These are phyloP conservation scores for Lachancea sp. DNA, from an alignment of 805 yeast species.

Conservation along the genomic window DNA sequence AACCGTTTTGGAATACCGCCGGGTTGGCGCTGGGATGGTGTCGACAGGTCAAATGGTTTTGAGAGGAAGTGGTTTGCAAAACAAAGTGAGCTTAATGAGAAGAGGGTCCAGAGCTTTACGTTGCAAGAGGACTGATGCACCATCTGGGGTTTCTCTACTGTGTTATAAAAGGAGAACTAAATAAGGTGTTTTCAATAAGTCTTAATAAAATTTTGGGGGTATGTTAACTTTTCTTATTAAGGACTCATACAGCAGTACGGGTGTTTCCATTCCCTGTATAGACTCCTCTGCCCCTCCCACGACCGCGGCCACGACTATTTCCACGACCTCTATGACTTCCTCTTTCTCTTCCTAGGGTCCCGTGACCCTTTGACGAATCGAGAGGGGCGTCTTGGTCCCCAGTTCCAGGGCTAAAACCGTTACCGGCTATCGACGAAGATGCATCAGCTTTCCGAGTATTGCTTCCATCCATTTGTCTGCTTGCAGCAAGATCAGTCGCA, in stretches of 20 bases:
- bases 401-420: neutral
- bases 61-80: conserved; percentile 55
- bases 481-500: neutral
- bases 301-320: conserved; percentile 8
- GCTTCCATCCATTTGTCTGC: neutral
- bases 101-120: conserved; percentile 30
- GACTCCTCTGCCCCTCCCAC: conserved; percentile 19
- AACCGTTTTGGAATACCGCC: conserved; percentile 75
- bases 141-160: too few relatives aligned
- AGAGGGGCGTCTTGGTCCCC: neutral
- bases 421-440: neutral
- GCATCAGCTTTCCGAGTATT: neutral
- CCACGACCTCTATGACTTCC: conserved; percentile 5
- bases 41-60: conserved; percentile 83
- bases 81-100: conserved; percentile 34
- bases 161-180: too few relatives aligned
- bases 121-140: conserved; percentile 40
- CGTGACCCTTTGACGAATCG: neutral
- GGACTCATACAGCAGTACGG: neutral
- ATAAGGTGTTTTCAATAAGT: neutral
- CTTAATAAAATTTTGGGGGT: neutral
- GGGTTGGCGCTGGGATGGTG: conserved; percentile 88
- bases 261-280: neutral
- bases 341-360: conserved; percentile 2
- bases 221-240: too few relatives aligned